Evolutionary conservation across 2,329 filamentous ascomycete species (phyloP).

Genomic region (Rhynchosporium graminicola): DNA sequence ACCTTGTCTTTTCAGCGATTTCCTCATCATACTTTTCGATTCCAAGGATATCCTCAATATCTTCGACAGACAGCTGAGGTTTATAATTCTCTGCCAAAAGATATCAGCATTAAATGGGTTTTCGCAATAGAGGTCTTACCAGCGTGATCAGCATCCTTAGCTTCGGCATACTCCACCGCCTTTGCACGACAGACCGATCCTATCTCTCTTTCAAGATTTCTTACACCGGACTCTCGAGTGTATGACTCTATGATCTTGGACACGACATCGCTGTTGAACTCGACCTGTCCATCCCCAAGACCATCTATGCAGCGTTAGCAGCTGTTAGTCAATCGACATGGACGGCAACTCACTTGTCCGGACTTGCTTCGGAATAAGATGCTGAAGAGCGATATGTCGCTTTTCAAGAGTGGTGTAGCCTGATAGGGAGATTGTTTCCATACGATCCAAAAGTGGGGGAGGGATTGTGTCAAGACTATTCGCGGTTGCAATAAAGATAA

Average conservation of each 20-base stretch:
- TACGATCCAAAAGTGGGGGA: constrained; percentile 87
- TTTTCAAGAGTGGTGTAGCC: constrained; percentile 98
- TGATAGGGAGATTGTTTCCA: constrained; percentile 92
- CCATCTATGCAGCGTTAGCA: constrained; percentile 55
- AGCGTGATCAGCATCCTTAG: constrained; percentile 68
- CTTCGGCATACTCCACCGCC: constrained; percentile 92
- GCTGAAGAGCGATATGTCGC: constrained; percentile 86
- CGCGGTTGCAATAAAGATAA: constrained; percentile 95
- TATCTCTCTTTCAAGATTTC: constrained; percentile 93
- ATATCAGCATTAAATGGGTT: constrained; percentile 14
- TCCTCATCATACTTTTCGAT: constrained; percentile 95
- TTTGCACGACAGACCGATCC: constrained; percentile 93
- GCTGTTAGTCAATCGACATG: constrained; percentile 1
- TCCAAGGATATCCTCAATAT: constrained; percentile 87
- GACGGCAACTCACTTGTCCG: constrained; percentile 56
- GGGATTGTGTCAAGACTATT: constrained; percentile 95
- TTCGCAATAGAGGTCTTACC: constrained; percentile 25
- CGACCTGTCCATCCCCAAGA: constrained; percentile 71
- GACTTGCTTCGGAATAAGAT: constrained; percentile 96
- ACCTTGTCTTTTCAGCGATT: constrained; percentile 76
- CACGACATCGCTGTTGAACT: constrained; percentile 78
- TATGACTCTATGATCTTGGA: constrained; percentile 96
- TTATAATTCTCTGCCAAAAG: constrained; percentile 61
- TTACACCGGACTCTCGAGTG: constrained; percentile 93
- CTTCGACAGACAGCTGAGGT: constrained; percentile 70